These are phyloP conservation scores for Nigrospora sphaerica DNA, from an alignment of 2,329 filamentous ascomycete genomes.

Conservation along the genomic window DNA sequence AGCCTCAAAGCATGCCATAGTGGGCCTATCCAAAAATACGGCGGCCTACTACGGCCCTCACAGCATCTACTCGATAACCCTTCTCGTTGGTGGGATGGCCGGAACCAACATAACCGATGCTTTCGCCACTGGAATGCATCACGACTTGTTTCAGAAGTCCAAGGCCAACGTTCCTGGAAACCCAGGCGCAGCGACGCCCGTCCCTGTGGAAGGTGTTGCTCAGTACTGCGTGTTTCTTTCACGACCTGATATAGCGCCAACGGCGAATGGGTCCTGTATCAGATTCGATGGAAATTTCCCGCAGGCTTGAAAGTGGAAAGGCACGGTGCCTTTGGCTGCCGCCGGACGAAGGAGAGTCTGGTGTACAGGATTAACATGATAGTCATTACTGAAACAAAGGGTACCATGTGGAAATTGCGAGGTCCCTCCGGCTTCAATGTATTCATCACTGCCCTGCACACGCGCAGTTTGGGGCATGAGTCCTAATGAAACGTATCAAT, in stretches of 20 bases:
- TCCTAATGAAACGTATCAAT: too few relatives aligned
- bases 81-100: conserved; percentile 45
- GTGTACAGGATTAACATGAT: too few relatives aligned
- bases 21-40: conserved; percentile 50
- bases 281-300: conserved; percentile 18
- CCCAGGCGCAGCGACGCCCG: conserved; percentile 19
- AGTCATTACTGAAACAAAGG: too few relatives aligned
- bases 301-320: too few relatives aligned
- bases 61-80: conserved; percentile 43
- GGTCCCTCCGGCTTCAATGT: too few relatives aligned
- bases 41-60: conserved; percentile 46
- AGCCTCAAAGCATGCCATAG: conserved; percentile 44
- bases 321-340: too few relatives aligned
- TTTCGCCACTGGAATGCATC: conserved; percentile 20
- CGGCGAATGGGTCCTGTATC: conserved; percentile 13
- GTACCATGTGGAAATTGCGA: too few relatives aligned
- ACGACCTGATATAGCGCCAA: conserved; percentile 10
- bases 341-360: too few relatives aligned
- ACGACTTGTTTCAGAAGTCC: conserved; percentile 20
- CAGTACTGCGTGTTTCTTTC: conserved; percentile 21
- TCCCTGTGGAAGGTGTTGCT: conserved; percentile 27
- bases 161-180: conserved; percentile 11
- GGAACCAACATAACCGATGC: conserved; percentile 42
- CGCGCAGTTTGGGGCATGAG: too few relatives aligned
- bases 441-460: too few relatives aligned